A percentile compares a stretch with the other conserved stretches of the same genome.
Evolutionary conservation across 164 flowering plant genomes (phyloP).

Genomic region (Liriodendron chinense): DNA sequence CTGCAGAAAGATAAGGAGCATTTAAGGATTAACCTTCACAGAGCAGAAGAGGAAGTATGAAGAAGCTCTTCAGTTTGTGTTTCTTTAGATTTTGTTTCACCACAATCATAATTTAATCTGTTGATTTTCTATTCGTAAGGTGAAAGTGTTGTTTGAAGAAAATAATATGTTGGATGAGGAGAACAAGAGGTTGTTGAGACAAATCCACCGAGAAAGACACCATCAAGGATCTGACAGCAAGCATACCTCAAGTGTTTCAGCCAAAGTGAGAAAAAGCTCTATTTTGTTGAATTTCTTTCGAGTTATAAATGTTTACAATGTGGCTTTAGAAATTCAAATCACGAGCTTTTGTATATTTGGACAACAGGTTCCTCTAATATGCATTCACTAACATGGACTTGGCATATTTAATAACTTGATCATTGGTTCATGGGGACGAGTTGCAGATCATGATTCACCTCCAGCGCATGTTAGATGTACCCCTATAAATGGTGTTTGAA

Average conservation of each 20-base stretch:
- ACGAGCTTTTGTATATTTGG: background rate
- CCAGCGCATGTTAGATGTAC: too few relatives aligned
- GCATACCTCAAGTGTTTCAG: constrained; percentile 44
- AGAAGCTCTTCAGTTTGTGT: background rate
- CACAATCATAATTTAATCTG: background rate
- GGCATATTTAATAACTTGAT: too few relatives aligned
- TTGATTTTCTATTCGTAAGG: constrained; percentile 32
- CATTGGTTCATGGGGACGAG: too few relatives aligned
- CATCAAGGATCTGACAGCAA: constrained; percentile 50
- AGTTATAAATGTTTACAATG: background rate
- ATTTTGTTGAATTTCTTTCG: background rate
- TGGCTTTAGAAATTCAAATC: background rate
- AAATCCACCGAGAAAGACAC: constrained; percentile 34
- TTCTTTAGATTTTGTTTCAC: background rate
- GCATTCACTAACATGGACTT: too few relatives aligned
- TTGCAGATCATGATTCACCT: too few relatives aligned
- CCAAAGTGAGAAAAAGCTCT: constrained; percentile 50
- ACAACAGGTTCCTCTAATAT: background rate
- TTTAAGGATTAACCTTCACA: constrained; percentile 52
- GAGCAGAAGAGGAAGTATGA: constrained; percentile 77
- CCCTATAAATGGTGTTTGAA: too few relatives aligned
- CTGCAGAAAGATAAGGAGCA: constrained; percentile 63
- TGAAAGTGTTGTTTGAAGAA: constrained; percentile 53
- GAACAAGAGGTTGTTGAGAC: constrained; percentile 60
- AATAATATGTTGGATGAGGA: constrained; percentile 61